phyloP scores from a whole-genome alignment of 116 monocot genomes.

The Zostera marina region DNA sequence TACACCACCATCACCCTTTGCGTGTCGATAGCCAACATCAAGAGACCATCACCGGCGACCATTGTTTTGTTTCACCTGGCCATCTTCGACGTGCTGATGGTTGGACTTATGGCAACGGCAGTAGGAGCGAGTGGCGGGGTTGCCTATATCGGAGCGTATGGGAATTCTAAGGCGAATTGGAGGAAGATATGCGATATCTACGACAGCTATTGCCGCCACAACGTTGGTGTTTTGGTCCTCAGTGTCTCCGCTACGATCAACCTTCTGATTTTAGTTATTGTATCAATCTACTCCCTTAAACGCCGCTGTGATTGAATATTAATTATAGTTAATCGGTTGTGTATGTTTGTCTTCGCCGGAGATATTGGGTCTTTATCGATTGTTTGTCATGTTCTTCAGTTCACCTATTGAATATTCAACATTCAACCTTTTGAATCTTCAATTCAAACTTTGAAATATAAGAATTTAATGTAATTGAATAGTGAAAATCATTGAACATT shows the following conservation, averaged over 20 bases:
- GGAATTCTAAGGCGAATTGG: slow-evolving; percentile 20
- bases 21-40: slow-evolving; percentile 1
- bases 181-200: slow-evolving; percentile 15
- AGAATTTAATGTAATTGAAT: too few relatives aligned
- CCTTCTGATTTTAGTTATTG: slow-evolving; percentile 12
- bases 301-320: slow-evolving; percentile 13
- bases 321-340: too few relatives aligned
- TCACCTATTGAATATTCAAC: too few relatives aligned
- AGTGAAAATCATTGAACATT: too few relatives aligned
- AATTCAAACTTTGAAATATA: too few relatives aligned
- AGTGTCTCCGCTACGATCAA: slow-evolving; percentile 5
- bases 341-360: too few relatives aligned
- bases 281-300: slow-evolving; percentile 15
- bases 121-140: slow-evolving; percentile 15
- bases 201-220: slow-evolving; percentile 17
- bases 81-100: slow-evolving; percentile 16
- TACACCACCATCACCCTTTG: slow-evolving; percentile 4
- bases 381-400: too few relatives aligned
- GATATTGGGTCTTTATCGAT: too few relatives aligned
- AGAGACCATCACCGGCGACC: slow-evolving; percentile 9
- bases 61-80: slow-evolving; percentile 9
- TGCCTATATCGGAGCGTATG: slow-evolving; percentile 25
- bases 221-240: slow-evolving; percentile 7
- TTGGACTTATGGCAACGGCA: slow-evolving; percentile 23
- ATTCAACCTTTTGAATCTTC: too few relatives aligned